Conservation (phyloP, 1,284 basidiomycete species). For the Microbotryum silenes-acaulis region DNA sequence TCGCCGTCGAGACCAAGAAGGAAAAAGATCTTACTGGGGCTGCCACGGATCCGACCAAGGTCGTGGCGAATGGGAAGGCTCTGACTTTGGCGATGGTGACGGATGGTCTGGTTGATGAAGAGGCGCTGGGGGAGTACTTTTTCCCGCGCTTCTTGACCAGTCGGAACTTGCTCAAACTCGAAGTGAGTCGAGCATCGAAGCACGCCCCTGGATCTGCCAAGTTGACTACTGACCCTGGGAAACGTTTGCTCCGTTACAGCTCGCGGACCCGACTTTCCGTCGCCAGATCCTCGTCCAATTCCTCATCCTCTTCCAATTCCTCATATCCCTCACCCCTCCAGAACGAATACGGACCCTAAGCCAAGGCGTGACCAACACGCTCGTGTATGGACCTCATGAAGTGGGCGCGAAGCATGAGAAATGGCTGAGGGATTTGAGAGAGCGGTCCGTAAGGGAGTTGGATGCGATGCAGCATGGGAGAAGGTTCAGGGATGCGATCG, state of each 20-base stretch:
- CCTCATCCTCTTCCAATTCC: conserved; percentile 69
- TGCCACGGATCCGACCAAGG: conserved; percentile 1
- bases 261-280: conserved; percentile 79
- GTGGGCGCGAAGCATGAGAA: conserved; percentile 7
- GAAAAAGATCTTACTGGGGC: conserved; percentile 44
- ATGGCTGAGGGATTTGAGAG: conserved; percentile 12
- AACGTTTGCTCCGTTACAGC: conserved; percentile 44
- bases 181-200: conserved; percentile 48
- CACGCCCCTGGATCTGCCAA: neutral
- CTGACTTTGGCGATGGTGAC: neutral
- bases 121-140: conserved; percentile 58
- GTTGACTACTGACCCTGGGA: neutral
- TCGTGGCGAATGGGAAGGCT: neutral
- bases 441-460: conserved; percentile 15
- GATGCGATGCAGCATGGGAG: conserved; percentile 21
- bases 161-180: conserved; percentile 72
- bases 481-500: conserved; percentile 60
- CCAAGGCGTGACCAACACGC: conserved; percentile 51
- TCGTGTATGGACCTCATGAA: neutral
- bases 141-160: conserved; percentile 86
- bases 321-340: conserved; percentile 64
- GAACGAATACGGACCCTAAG: conserved; percentile 56
- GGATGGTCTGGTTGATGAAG: conserved; percentile 39
- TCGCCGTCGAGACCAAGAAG: conserved; percentile 72
- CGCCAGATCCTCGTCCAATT: conserved; percentile 84